These are phyloP conservation scores for Psilocybe azurescens DNA, from an alignment of 768 basidiomycete species.

Conservation along the genomic window DNA sequence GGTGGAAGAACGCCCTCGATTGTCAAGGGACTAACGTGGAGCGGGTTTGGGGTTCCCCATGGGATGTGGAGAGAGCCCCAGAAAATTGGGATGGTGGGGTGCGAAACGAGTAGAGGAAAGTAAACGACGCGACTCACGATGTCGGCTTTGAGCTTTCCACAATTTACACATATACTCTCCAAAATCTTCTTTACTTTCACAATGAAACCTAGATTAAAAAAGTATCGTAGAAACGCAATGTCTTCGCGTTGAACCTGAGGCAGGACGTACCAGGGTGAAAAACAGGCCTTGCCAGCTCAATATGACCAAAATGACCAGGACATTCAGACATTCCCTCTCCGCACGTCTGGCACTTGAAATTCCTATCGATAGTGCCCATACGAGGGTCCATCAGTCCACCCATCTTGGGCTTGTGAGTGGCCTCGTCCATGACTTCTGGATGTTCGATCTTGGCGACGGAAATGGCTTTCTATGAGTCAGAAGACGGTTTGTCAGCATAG, in stretches of 20 bases:
- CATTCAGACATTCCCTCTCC: slow-evolving; percentile 99
- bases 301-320: slow-evolving; percentile 98
- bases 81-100: slow-evolving; percentile 96
- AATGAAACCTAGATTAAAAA: slow-evolving; percentile 71
- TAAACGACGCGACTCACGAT: slow-evolving; percentile 84
- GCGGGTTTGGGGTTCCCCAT: slow-evolving; percentile 96
- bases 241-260: not conserved
- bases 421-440: slow-evolving; percentile 98
- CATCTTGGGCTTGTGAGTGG: slow-evolving; percentile 85
- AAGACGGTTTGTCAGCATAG: slow-evolving; percentile 21
- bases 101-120: slow-evolving; percentile 91
- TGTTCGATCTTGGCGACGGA: slow-evolving; percentile 98
- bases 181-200: slow-evolving; percentile 99
- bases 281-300: slow-evolving; percentile 95
- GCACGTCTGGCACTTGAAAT: slow-evolving; percentile 99
- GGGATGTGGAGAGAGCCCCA: slow-evolving; percentile 93
- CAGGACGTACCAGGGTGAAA: slow-evolving; percentile 86
- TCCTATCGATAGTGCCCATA: slow-evolving; percentile 97
- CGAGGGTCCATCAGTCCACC: slow-evolving; percentile 98
- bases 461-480: slow-evolving; percentile 84
- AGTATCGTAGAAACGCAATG: slow-evolving; percentile 1
- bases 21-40: slow-evolving; percentile 76
- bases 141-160: slow-evolving; percentile 97
- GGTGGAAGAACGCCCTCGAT: slow-evolving; percentile 86
- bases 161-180: slow-evolving; percentile 98